Percentiles rank a stretch among this genome's conserved stretches.
phyloP scores from a whole-genome alignment of 192 early-diverging fungal species.

The Spizellomyces sp. region DNA sequence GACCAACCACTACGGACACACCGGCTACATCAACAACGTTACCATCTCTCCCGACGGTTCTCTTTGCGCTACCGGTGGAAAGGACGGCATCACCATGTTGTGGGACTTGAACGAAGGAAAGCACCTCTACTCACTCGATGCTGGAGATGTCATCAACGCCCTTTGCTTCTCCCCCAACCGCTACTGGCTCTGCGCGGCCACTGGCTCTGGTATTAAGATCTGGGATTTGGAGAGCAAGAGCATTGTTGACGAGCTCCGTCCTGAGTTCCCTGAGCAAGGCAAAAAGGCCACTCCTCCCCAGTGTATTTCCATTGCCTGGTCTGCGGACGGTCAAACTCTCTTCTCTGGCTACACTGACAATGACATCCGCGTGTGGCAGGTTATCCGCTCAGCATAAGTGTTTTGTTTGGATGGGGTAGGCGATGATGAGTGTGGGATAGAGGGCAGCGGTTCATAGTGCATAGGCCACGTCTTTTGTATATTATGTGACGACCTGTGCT shows the following conservation, averaged over 20 bases:
- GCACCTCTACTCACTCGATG: slow-evolving; percentile 99
- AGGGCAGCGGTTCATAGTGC: no score
- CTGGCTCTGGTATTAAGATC: slow-evolving; percentile 94
- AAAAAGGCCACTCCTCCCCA: slow-evolving; percentile 79
- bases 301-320: slow-evolving; percentile 98
- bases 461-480: no score
- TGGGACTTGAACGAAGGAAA: slow-evolving; percentile 99
- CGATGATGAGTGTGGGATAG: no score
- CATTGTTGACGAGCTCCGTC: slow-evolving; percentile 83
- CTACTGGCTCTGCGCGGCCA: slow-evolving; percentile 99
- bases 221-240: slow-evolving; percentile 99
- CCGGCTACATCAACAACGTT: slow-evolving; percentile 96
- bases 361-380: slow-evolving; percentile 63
- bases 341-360: slow-evolving; percentile 98
- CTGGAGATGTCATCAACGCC: slow-evolving; percentile 94
- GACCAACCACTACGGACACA: slow-evolving; percentile 99
- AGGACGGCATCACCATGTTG: slow-evolving; percentile 98
- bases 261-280: slow-evolving; percentile 52
- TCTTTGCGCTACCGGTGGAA: slow-evolving; percentile 99
- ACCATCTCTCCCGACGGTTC: slow-evolving; percentile 99
- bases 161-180: slow-evolving; percentile 99
- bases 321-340: slow-evolving; percentile 95
- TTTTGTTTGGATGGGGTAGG: no score
- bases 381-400: slow-evolving; percentile 32
- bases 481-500: no score